Percentiles rank a stretch among this genome's conserved stretches.
Conservation (phyloP, 345 rosid species). For the Erysimum cheiranthoides region DNA sequence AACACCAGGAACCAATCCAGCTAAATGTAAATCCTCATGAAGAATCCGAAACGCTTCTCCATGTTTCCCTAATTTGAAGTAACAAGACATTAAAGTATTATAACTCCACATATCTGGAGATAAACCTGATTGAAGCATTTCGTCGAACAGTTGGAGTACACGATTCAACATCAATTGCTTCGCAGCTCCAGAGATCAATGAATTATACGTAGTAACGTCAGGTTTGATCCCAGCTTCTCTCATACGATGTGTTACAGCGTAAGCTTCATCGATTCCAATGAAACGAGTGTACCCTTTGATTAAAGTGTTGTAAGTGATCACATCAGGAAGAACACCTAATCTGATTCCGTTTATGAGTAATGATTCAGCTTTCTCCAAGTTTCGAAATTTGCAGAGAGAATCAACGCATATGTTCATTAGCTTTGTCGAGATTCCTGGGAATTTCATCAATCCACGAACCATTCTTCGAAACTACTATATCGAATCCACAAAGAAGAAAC, state of each 20-base stretch:
- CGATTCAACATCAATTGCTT: slow-evolving; percentile 43
- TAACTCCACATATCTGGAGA: slow-evolving; percentile 75
- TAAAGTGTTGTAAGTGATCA: slow-evolving; percentile 71
- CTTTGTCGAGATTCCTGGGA: slow-evolving; percentile 56
- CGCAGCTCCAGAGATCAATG: slow-evolving; percentile 68
- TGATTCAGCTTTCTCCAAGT: slow-evolving; percentile 68
- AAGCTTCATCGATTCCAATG: slow-evolving; percentile 61
- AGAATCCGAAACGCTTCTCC: slow-evolving; percentile 63
- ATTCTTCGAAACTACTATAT: not conserved
- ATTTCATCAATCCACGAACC: slow-evolving; percentile 43
- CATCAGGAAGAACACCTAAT: slow-evolving; percentile 76
- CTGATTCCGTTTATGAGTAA: slow-evolving; percentile 64
- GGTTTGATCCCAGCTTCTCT: slow-evolving; percentile 66
- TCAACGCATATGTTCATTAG: slow-evolving; percentile 64
- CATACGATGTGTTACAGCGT: slow-evolving; percentile 63
- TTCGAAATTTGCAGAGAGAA: slow-evolving; percentile 61
- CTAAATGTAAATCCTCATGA: slow-evolving; percentile 43
- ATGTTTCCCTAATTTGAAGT: slow-evolving; percentile 63
- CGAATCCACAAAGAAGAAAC: not conserved
- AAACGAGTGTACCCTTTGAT: slow-evolving; percentile 66
- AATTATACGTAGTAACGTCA: slow-evolving; percentile 66
- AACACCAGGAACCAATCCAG: slow-evolving; percentile 48
- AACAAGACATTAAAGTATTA: slow-evolving; percentile 73
- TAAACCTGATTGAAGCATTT: slow-evolving; percentile 65
- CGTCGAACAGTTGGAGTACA: slow-evolving; percentile 70